These are phyloP conservation scores for Boletus eberwhitei DNA, from an alignment of 768 basidiomycete genomes.

Conservation along the genomic window DNA sequence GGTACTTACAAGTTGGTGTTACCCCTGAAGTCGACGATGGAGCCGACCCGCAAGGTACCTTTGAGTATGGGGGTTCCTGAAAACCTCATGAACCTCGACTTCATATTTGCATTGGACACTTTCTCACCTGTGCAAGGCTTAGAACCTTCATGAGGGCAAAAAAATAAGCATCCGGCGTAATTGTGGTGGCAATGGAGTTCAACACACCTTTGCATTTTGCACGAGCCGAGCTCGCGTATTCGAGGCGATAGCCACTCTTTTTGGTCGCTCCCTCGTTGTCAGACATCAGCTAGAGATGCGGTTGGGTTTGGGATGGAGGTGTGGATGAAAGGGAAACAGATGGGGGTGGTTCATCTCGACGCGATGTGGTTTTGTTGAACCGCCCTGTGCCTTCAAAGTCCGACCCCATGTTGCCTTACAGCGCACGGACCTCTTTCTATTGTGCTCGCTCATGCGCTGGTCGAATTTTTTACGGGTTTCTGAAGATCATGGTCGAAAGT, in stretches of 20 bases:
- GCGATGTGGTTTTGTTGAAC: constrained; percentile 38
- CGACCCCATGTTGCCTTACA: constrained; percentile 32
- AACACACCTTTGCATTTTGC: constrained; percentile 76
- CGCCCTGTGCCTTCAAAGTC: constrained; percentile 38
- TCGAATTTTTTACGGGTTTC: constrained; percentile 13
- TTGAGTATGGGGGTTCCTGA: constrained; percentile 71
- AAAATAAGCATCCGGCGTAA: constrained; percentile 17
- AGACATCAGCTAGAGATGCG: constrained; percentile 28
- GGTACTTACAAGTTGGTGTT: constrained; percentile 58
- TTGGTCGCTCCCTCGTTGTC: constrained; percentile 35
- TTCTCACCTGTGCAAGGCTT: constrained; percentile 70
- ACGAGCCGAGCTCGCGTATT: constrained; percentile 65
- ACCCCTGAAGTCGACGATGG: constrained; percentile 70
- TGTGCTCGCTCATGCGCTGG: constrained; percentile 24
- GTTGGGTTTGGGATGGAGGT: constrained; percentile 15
- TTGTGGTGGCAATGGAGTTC: constrained; percentile 9
- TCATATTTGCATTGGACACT: neutral
- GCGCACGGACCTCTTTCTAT: constrained; percentile 35
- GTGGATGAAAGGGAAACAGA: constrained; percentile 30
- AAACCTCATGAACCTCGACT: constrained; percentile 9
- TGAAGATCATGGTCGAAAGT: constrained; percentile 10
- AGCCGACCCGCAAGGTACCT: constrained; percentile 69
- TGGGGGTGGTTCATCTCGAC: constrained; percentile 38
- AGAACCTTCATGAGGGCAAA: constrained; percentile 49
- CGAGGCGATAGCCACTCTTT: constrained; percentile 65